A percentile compares a stretch with the other conserved stretches of the same genome.
phyloP scores from a whole-genome alignment of 148 eudicot species.

The Rhododendron mucronatum region DNA sequence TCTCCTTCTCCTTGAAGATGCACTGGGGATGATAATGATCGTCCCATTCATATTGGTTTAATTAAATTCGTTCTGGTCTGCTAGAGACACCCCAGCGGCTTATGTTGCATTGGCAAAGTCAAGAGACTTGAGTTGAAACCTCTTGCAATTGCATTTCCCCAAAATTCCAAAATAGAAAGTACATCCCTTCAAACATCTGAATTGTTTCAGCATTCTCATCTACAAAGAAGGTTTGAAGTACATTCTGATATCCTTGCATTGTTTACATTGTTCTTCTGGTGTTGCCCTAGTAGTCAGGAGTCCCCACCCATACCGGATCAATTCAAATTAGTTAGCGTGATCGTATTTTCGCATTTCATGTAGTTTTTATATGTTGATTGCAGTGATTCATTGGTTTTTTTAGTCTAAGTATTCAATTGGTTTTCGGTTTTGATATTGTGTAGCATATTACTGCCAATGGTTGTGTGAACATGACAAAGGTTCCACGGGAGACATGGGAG shows the following conservation, averaged over 20 bases:
- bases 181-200: neutral
- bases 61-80: neutral
- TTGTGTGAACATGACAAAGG: slow-evolving; percentile 84
- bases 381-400: neutral
- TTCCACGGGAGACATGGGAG: slow-evolving; percentile 67
- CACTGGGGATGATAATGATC: neutral
- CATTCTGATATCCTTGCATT: neutral
- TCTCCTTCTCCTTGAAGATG: no score
- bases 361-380: neutral
- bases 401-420: neutral
- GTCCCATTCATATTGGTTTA: neutral
- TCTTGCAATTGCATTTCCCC: neutral
- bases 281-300: neutral
- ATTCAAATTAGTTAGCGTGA: neutral
- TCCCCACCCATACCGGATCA: neutral
- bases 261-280: neutral
- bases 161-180: neutral
- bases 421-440: slow-evolving; percentile 12
- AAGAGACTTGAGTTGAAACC: neutral
- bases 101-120: neutral
- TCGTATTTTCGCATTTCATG: neutral
- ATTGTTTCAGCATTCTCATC: neutral
- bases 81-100: neutral
- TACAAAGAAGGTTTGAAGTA: neutral
- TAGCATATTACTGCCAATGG: slow-evolving; percentile 68